Evolutionary conservation across 306 rosid species (phyloP).

Genomic region (Benincasa hispida): DNA sequence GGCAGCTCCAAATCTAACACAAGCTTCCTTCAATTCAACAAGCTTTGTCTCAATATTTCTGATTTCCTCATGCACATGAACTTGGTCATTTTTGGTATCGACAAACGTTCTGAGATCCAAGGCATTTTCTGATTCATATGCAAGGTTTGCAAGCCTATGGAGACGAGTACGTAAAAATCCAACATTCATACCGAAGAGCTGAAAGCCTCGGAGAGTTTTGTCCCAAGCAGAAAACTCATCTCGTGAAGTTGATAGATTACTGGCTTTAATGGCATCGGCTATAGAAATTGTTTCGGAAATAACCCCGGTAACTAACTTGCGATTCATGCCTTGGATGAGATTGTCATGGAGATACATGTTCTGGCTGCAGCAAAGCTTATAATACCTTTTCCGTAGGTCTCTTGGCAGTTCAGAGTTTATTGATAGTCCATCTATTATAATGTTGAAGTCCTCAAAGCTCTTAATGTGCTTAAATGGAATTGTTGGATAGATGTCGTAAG

Average conservation of each 20-base stretch:
- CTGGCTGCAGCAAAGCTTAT: slow-evolving; percentile 57
- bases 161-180: slow-evolving; percentile 46
- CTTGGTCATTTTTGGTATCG: slow-evolving; percentile 26
- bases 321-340: slow-evolving; percentile 37
- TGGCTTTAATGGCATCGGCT: slow-evolving; percentile 43
- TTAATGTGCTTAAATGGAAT: slow-evolving; percentile 39
- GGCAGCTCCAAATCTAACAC: slow-evolving; percentile 40
- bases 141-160: slow-evolving; percentile 40
- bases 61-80: slow-evolving; percentile 35
- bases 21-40: slow-evolving; percentile 55
- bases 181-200: slow-evolving; percentile 64
- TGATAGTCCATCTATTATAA: slow-evolving; percentile 37
- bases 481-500: slow-evolving; percentile 11
- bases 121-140: slow-evolving; percentile 31
- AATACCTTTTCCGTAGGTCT: slow-evolving; percentile 49
- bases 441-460: slow-evolving; percentile 35
- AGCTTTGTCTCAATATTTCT: slow-evolving; percentile 53
- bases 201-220: slow-evolving; percentile 48
- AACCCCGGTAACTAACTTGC: slow-evolving; percentile 31
- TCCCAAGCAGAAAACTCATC: slow-evolving; percentile 58
- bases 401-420: slow-evolving; percentile 45
- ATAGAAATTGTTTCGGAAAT: slow-evolving; percentile 41
- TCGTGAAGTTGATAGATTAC: slow-evolving; percentile 30
- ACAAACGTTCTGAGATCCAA: slow-evolving; percentile 27
- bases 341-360: slow-evolving; percentile 62